Conservation (phyloP, 2,329 filamentous ascomycete genomes). For the Trichoderma harzianum region DNA sequence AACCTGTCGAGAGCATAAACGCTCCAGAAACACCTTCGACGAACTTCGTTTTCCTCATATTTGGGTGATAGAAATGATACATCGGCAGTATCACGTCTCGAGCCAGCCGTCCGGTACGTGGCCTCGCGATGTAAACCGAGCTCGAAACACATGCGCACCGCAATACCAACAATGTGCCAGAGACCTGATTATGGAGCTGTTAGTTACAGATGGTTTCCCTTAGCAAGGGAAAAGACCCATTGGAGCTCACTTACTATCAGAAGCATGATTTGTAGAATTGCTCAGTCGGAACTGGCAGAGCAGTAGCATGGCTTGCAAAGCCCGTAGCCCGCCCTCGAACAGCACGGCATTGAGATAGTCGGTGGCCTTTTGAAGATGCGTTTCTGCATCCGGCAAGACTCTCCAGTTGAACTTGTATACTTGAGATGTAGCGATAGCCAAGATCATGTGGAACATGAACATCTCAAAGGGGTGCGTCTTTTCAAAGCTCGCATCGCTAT, state of each 20-base stretch:
- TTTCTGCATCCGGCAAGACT: slow-evolving; percentile 40
- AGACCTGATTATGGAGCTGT: slow-evolving; percentile 36
- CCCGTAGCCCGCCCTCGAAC: slow-evolving; percentile 33
- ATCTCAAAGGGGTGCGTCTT: slow-evolving; percentile 29
- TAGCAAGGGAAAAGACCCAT: neutral
- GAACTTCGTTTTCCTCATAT: slow-evolving; percentile 33
- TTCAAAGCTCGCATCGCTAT: slow-evolving; percentile 17
- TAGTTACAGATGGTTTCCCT: slow-evolving; percentile 3
- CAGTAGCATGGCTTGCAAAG: slow-evolving; percentile 41
- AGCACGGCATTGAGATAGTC: slow-evolving; percentile 37
- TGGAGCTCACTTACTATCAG: neutral
- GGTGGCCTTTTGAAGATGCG: slow-evolving; percentile 39
- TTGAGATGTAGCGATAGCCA: slow-evolving; percentile 42
- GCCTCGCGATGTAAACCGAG: slow-evolving; percentile 40
- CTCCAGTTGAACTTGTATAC: slow-evolving; percentile 45
- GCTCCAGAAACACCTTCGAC: slow-evolving; percentile 42
- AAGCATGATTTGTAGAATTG: slow-evolving; percentile 32
- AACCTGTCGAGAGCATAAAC: slow-evolving; percentile 36
- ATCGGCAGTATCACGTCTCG: neutral
- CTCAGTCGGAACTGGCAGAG: slow-evolving; percentile 43
- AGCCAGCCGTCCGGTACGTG: slow-evolving; percentile 27
- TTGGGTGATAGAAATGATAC: neutral
- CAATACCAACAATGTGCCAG: slow-evolving; percentile 44
- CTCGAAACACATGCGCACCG: slow-evolving; percentile 39
- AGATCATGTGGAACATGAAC: slow-evolving; percentile 42